These are phyloP conservation scores for Nakazawaea molendinolei DNA, from an alignment of 805 yeast genomes.

Conservation along the genomic window DNA sequence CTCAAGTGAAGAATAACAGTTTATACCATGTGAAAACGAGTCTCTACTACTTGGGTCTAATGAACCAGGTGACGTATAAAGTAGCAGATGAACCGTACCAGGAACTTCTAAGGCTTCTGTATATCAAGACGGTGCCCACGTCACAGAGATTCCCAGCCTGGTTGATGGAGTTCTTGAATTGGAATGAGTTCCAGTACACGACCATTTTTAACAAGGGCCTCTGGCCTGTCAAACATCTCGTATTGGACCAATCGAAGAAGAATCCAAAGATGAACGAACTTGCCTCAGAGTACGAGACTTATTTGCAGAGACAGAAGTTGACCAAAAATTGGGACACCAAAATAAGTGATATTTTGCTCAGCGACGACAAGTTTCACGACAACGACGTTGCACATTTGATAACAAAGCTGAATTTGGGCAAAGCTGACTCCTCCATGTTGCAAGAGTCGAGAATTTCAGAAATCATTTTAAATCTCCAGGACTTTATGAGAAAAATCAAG, in stretches of 20 bases:
- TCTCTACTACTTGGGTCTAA: slow-evolving; percentile 3
- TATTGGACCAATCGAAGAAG: not conserved
- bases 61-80: not conserved
- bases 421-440: not conserved
- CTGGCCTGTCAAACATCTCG: slow-evolving; percentile 9
- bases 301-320: slow-evolving; percentile 5
- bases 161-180: slow-evolving; percentile 9
- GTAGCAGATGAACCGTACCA: not conserved
- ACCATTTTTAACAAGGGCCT: not conserved
- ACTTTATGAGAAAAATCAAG: slow-evolving; percentile 2
- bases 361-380: no score
- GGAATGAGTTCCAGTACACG: slow-evolving; percentile 1
- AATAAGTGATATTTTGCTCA: not conserved
- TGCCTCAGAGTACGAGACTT: not conserved
- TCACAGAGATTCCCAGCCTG: slow-evolving; percentile 5
- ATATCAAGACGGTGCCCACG: slow-evolving; percentile 1
- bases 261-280: not conserved
- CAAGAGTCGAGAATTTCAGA: not conserved
- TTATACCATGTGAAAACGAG: slow-evolving; percentile 2
- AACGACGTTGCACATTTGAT: no score
- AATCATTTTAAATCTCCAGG: not conserved
- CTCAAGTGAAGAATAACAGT: not conserved
- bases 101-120: slow-evolving; percentile 3
- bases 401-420: not conserved
- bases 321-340: not conserved